Evolutionary conservation across 345 rosid species (phyloP).

Genomic region (Gynandropsis gynandra): DNA sequence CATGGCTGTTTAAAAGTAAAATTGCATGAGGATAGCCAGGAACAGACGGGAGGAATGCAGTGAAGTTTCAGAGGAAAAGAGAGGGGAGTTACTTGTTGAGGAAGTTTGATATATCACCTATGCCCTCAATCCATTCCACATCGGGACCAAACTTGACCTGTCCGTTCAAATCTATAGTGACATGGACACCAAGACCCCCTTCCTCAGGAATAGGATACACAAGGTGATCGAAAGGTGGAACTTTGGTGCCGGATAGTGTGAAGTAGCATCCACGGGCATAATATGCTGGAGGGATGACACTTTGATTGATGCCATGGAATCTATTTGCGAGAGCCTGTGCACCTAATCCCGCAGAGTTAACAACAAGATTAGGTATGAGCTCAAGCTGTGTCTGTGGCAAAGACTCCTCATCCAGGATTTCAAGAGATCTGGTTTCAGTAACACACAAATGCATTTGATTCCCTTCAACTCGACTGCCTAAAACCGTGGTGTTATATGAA

Average conservation of each 20-base stretch:
- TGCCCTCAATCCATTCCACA: constrained; percentile 75
- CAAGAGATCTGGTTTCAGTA: constrained; percentile 40
- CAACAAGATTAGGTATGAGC: constrained; percentile 55
- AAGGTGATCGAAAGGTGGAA: constrained; percentile 51
- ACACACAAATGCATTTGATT: constrained; percentile 46
- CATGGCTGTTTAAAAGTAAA: constrained; percentile 12
- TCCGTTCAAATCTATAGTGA: constrained; percentile 81
- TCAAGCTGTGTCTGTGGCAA: constrained; percentile 41
- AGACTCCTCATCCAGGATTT: constrained; percentile 27
- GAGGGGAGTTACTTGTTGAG: constrained; percentile 49
- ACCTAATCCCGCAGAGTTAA: constrained; percentile 82
- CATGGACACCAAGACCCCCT: constrained; percentile 91
- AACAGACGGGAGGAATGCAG: background rate
- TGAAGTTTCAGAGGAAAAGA: constrained; percentile 5
- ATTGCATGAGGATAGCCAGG: too few relatives aligned
- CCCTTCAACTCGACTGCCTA: constrained; percentile 55
- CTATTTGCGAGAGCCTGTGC: constrained; percentile 63
- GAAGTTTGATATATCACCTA: constrained; percentile 58
- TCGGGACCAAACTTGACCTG: constrained; percentile 91
- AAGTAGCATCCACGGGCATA: constrained; percentile 89
- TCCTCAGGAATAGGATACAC: constrained; percentile 90
- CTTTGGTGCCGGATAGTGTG: constrained; percentile 43
- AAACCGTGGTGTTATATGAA: constrained; percentile 64
- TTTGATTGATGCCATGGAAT: constrained; percentile 41
- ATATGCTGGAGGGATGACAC: constrained; percentile 42